Percentiles rank a stretch among this genome's conserved stretches.
These are phyloP conservation scores for Auricularia cornea DNA, from an alignment of 768 basidiomycete genomes.

Conservation along the genomic window DNA sequence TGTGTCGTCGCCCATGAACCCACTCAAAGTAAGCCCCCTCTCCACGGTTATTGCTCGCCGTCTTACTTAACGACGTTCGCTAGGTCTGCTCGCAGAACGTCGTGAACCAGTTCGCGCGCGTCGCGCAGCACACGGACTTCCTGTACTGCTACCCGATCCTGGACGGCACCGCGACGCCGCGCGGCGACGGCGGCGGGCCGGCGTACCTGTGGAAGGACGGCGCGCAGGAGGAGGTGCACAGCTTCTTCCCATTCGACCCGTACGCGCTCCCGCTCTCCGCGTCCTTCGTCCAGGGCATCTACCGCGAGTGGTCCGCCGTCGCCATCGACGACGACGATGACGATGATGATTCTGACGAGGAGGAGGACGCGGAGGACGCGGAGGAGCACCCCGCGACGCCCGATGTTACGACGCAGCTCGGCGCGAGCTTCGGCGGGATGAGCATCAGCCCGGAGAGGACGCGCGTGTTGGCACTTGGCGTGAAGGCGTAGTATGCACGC, in stretches of 20 bases:
- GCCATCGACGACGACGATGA: slow-evolving; percentile 62
- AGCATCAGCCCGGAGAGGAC: slow-evolving; percentile 59
- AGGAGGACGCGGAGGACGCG: slow-evolving; percentile 38
- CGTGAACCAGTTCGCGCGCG: slow-evolving; percentile 86
- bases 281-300: slow-evolving; percentile 70
- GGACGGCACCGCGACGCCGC: slow-evolving; percentile 50
- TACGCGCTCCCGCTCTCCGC: slow-evolving; percentile 80
- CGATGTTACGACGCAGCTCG: slow-evolving; percentile 42
- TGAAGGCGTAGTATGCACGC: neutral
- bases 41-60: neutral
- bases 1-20: slow-evolving; percentile 77
- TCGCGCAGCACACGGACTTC: slow-evolving; percentile 85
- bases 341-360: slow-evolving; percentile 57
- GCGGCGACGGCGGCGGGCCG: slow-evolving; percentile 2
- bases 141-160: slow-evolving; percentile 91
- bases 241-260: slow-evolving; percentile 98
- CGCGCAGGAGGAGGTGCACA: slow-evolving; percentile 65
- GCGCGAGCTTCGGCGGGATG: slow-evolving; percentile 68
- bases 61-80: neutral
- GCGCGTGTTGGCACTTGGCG: neutral
- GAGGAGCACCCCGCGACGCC: slow-evolving; percentile 14
- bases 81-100: slow-evolving; percentile 88
- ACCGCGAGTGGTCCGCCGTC: slow-evolving; percentile 84
- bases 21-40: slow-evolving; percentile 60
- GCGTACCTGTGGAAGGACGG: slow-evolving; percentile 14